phyloP scores from a whole-genome alignment of 2,329 filamentous ascomycete genomes.

The Rhynchosporium secalis region DNA sequence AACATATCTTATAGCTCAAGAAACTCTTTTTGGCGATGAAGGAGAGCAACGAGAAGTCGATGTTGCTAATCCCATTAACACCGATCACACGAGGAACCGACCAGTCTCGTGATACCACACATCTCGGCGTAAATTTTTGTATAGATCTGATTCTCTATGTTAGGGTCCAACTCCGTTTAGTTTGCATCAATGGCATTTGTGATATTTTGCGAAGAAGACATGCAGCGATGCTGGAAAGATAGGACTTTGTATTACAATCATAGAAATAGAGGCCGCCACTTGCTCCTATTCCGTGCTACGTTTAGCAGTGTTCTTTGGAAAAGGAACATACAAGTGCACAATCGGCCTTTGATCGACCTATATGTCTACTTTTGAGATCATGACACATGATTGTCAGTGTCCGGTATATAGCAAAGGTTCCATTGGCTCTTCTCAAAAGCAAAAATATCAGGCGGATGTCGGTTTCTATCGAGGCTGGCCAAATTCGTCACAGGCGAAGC shows the following conservation, averaged over 20 bases:
- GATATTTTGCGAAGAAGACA: neutral
- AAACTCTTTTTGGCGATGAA: slow-evolving; percentile 56
- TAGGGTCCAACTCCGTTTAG: neutral
- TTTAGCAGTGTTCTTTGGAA: no score
- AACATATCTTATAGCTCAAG: slow-evolving; percentile 52
- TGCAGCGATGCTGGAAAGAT: neutral
- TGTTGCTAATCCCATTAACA: slow-evolving; percentile 23
- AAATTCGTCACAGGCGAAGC: no score
- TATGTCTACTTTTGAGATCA: no score
- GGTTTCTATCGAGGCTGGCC: no score
- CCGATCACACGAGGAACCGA: slow-evolving; percentile 21
- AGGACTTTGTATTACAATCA: neutral
- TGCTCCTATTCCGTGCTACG: neutral
- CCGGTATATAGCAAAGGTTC: no score
- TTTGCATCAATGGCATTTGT: neutral
- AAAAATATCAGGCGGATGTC: no score
- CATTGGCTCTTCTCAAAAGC: no score
- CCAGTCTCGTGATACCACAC: slow-evolving; percentile 2
- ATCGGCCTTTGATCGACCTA: no score
- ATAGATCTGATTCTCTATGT: neutral
- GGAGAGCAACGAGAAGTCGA: slow-evolving; percentile 44
- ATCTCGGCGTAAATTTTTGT: no score
- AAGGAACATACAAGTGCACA: no score
- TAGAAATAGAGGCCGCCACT: slow-evolving; percentile 10
- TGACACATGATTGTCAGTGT: no score